A percentile compares a stretch with the other conserved stretches of the same genome.
Conservation (phyloP, 352 stramenopile genomes). For the Sclerospora graminicola region DNA sequence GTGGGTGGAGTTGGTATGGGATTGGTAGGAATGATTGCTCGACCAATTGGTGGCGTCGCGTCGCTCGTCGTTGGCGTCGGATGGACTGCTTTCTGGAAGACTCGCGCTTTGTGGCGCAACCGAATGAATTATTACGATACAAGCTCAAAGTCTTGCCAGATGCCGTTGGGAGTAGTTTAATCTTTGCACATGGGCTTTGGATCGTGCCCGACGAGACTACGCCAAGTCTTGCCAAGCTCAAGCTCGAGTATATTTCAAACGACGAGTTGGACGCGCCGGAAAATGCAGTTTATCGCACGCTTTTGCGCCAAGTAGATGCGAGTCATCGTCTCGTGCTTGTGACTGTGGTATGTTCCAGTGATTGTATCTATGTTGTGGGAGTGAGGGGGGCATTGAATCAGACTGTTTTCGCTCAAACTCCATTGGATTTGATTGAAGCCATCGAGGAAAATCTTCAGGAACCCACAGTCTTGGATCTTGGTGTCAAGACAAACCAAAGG, state of each 20-base stretch:
- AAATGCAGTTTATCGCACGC: slow-evolving; percentile 16
- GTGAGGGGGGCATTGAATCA: slow-evolving; percentile 26
- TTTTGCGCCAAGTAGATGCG: slow-evolving; percentile 30
- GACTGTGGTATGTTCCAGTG: slow-evolving; percentile 36
- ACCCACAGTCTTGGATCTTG: slow-evolving; percentile 51
- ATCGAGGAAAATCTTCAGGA: slow-evolving; percentile 65
- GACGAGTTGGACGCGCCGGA: slow-evolving; percentile 12
- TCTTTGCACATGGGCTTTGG: slow-evolving; percentile 61
- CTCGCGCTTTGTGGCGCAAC: slow-evolving; percentile 33
- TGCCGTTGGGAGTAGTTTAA: slow-evolving; percentile 30
- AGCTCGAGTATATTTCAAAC: slow-evolving; percentile 21
- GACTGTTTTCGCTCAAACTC: slow-evolving; percentile 32
- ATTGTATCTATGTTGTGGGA: slow-evolving; percentile 50
- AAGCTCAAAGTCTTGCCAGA: slow-evolving; percentile 66
- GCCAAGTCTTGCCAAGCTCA: slow-evolving; percentile 7
- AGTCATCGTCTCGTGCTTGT: slow-evolving; percentile 22
- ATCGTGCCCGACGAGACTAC: slow-evolving; percentile 22
- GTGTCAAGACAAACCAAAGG: slow-evolving; percentile 20
- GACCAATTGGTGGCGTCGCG: slow-evolving; percentile 66
- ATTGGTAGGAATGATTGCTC: slow-evolving; percentile 65
- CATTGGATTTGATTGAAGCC: slow-evolving; percentile 37
- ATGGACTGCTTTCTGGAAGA: slow-evolving; percentile 51
- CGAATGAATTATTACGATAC: slow-evolving; percentile 66
- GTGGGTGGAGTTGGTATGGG: slow-evolving; percentile 68
- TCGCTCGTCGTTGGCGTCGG: slow-evolving; percentile 68